phyloP scores from a whole-genome alignment of 768 basidiomycete species.

The Leucocoprinus sp. region DNA sequence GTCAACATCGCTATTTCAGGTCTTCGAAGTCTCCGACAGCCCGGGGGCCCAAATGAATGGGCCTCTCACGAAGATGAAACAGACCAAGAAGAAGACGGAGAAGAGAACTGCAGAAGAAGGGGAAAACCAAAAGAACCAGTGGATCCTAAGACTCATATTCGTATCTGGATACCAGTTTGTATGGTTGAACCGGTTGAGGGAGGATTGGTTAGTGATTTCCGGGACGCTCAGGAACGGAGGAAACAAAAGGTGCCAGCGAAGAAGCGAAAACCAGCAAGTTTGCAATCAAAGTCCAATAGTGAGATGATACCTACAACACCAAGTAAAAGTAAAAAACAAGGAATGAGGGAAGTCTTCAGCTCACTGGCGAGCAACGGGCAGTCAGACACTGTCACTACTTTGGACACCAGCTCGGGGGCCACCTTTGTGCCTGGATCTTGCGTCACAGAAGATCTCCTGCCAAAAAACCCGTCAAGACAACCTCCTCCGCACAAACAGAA shows the following conservation, averaged over 20 bases:
- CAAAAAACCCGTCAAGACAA: background rate
- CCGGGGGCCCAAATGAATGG: conserved; percentile 43
- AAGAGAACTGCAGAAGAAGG: conserved; percentile 28
- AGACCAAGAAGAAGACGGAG: conserved; percentile 40
- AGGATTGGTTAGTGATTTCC: conserved; percentile 51
- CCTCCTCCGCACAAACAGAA: background rate
- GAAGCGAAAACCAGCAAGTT: conserved; percentile 4
- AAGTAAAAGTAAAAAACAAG: background rate
- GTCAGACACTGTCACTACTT: background rate
- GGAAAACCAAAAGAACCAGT: conserved; percentile 28
- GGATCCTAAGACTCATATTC: conserved; percentile 47
- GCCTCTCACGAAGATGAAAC: conserved; percentile 37
- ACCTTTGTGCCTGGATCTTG: background rate
- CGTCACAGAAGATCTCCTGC: background rate
- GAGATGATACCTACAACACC: background rate
- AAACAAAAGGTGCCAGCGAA: conserved; percentile 38
- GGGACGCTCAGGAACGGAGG: conserved; percentile 34
- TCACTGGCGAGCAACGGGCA: background rate
- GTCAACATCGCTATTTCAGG: conserved; percentile 60
- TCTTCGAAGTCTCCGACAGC: conserved; percentile 49
- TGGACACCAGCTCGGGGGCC: background rate
- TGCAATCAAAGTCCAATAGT: background rate
- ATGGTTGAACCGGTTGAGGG: conserved; percentile 68
- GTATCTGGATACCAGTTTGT: conserved; percentile 79
- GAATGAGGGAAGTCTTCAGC: background rate